Evolutionary conservation across 2,329 filamentous ascomycete genomes (phyloP).

Genomic region (Tothia fuscella): DNA sequence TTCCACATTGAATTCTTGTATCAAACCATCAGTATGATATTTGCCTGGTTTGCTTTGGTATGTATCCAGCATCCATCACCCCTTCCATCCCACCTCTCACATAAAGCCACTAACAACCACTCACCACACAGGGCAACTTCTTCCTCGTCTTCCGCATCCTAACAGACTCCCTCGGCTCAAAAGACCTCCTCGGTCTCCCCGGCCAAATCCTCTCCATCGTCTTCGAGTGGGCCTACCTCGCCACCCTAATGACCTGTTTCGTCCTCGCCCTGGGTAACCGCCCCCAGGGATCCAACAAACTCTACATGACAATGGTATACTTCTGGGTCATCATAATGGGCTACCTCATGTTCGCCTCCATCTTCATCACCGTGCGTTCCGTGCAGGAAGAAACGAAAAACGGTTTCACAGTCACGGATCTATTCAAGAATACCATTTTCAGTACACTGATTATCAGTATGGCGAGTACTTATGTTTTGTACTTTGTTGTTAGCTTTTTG

Average conservation of each 20-base stretch:
- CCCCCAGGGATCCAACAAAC: slow-evolving; percentile 81
- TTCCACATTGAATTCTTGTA: slow-evolving; percentile 90
- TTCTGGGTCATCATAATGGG: slow-evolving; percentile 97
- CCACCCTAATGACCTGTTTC: slow-evolving; percentile 86
- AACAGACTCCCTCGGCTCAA: slow-evolving; percentile 67
- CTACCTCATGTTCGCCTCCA: slow-evolving; percentile 87
- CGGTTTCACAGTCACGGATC: slow-evolving; percentile 55
- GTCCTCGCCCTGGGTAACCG: slow-evolving; percentile 89
- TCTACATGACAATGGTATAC: slow-evolving; percentile 95
- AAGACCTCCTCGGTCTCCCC: slow-evolving; percentile 57
- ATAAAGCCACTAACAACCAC: slow-evolving; percentile 10
- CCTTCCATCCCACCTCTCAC: neutral
- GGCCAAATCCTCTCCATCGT: slow-evolving; percentile 76
- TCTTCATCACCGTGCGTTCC: slow-evolving; percentile 85
- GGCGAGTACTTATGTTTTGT: slow-evolving; percentile 83
- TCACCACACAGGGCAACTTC: slow-evolving; percentile 60
- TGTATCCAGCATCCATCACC: neutral
- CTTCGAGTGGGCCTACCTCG: slow-evolving; percentile 93
- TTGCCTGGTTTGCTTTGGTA: slow-evolving; percentile 92
- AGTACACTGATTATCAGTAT: slow-evolving; percentile 89
- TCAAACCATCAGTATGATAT: slow-evolving; percentile 93
- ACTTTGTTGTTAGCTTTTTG: slow-evolving; percentile 78
- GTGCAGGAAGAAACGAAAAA: slow-evolving; percentile 59
- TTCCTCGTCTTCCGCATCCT: slow-evolving; percentile 98
- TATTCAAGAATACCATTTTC: slow-evolving; percentile 83